Conservation (phyloP, 1,284 basidiomycete genomes). For the Porodaedalea pini region DNA sequence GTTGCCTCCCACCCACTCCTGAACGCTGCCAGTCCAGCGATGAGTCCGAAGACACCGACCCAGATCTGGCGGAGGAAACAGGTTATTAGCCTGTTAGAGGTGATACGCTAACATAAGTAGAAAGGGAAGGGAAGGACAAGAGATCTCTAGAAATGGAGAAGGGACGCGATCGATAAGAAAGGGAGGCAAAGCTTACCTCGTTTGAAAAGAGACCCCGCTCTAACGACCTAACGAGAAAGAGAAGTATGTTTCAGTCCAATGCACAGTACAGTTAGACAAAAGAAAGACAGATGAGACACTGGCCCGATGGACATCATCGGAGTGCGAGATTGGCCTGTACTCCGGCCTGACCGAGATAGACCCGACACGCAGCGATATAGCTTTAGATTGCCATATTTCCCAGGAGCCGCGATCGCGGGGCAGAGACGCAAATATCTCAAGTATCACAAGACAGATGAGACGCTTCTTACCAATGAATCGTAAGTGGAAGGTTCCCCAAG, state of each 20-base stretch:
- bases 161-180: too few relatives aligned
- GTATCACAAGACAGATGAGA: too few relatives aligned
- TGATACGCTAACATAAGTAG: slow-evolving; percentile 2
- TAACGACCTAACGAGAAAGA: slow-evolving; percentile 50
- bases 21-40: slow-evolving; percentile 64
- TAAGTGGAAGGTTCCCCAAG: slow-evolving; percentile 72
- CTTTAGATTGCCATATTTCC: too few relatives aligned
- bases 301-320: too few relatives aligned
- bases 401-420: too few relatives aligned
- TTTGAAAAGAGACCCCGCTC: slow-evolving; percentile 62
- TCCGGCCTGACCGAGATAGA: too few relatives aligned
- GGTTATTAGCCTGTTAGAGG: neutral
- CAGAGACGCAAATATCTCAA: neutral
- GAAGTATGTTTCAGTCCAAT: too few relatives aligned
- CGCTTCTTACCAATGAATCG: slow-evolving; percentile 71
- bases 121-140: slow-evolving; percentile 7
- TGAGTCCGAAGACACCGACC: slow-evolving; percentile 58
- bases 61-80: slow-evolving; percentile 43
- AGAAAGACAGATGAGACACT: too few relatives aligned
- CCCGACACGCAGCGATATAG: too few relatives aligned
- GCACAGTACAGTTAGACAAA: too few relatives aligned
- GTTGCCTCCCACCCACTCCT: slow-evolving; percentile 74
- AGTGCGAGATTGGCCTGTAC: too few relatives aligned
- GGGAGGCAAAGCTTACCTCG: slow-evolving; percentile 42
- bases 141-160: too few relatives aligned